A percentile compares a stretch with the other conserved stretches of the same genome.
Evolutionary conservation across 768 basidiomycete species (phyloP).

Genomic region (Collybia mongolica): DNA sequence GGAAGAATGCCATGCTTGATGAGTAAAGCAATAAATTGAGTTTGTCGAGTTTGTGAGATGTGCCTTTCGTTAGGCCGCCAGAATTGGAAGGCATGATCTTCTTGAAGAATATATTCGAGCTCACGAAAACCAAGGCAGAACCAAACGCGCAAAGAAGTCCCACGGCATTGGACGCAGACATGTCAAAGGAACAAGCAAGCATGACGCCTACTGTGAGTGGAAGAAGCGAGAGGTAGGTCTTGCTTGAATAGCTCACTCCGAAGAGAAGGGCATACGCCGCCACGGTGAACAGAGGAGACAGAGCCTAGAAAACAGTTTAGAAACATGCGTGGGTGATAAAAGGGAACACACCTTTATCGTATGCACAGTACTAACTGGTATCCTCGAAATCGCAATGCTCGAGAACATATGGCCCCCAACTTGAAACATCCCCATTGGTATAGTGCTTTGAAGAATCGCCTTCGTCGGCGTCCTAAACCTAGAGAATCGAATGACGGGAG

Average conservation of each 20-base stretch:
- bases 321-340: neutral
- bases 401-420: constrained; percentile 98
- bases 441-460: constrained; percentile 72
- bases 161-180: constrained; percentile 80
- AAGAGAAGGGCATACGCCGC: constrained; percentile 93
- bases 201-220: constrained; percentile 96
- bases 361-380: constrained; percentile 96
- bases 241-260: constrained; percentile 87
- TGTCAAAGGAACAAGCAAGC: constrained; percentile 93
- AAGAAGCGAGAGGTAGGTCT: constrained; percentile 91
- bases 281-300: constrained; percentile 97
- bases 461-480: constrained; percentile 68
- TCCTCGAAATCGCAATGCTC: constrained; percentile 94
- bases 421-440: constrained; percentile 98
- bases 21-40: constrained; percentile 95
- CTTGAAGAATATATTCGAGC: constrained; percentile 99
- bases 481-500: constrained; percentile 65
- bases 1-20: constrained; percentile 86
- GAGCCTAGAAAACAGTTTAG: constrained; percentile 54
- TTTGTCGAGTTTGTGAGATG: constrained; percentile 88
- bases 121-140: constrained; percentile 94
- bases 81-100: constrained; percentile 85
- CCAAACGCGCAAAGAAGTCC: constrained; percentile 97
- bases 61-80: constrained; percentile 32
- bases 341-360: constrained; percentile 85